Evolutionary conservation across 2,329 filamentous ascomycete genomes (phyloP).

Genomic region (Venturia asperata): DNA sequence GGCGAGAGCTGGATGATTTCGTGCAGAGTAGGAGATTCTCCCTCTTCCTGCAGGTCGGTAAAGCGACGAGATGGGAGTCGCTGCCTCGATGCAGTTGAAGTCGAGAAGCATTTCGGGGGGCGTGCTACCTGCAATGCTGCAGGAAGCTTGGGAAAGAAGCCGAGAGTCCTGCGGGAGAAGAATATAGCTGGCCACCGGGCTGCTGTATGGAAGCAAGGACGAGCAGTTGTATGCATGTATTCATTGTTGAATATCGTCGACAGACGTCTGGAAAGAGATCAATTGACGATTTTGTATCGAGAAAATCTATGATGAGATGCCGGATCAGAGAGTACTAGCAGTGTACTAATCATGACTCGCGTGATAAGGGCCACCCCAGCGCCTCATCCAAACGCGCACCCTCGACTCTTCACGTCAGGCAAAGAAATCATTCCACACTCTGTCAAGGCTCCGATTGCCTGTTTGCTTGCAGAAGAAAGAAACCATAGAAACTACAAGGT

Average conservation of each 20-base stretch:
- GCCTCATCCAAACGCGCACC: neutral
- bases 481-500: neutral
- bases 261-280: neutral
- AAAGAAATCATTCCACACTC: neutral
- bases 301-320: conserved; percentile 10
- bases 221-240: conserved; percentile 13
- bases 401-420: neutral
- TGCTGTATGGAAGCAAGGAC: neutral
- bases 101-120: neutral
- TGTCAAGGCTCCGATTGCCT: neutral
- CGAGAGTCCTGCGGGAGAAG: neutral
- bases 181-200: neutral
- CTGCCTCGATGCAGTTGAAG: neutral
- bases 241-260: conserved; percentile 1
- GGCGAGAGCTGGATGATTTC: neutral
- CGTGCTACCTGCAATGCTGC: neutral
- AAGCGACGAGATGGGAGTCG: neutral
- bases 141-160: neutral
- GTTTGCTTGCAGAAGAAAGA: neutral
- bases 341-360: neutral
- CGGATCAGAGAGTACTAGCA: neutral
- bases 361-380: neutral
- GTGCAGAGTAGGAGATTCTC: neutral
- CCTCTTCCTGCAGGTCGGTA: neutral
- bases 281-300: neutral